Base-by-base conservation (phyloP, 495 filamentous ascomycete species). In the Neurospora tetraspora region DNA sequence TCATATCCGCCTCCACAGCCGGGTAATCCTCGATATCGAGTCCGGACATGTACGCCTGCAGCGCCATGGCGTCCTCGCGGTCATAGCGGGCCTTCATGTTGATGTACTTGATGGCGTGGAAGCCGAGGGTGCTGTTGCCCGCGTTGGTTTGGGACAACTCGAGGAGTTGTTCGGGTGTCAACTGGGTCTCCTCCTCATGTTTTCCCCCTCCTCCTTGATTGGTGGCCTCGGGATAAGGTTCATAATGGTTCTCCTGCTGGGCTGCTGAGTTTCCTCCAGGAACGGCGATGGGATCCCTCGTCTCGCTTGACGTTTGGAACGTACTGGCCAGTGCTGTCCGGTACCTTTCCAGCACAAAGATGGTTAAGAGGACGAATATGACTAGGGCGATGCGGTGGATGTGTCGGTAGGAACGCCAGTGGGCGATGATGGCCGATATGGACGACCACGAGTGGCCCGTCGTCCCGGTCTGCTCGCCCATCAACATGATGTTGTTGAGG, bases 11-110 rank as follows among this genome's bases (percentile, higher is more conserved):
- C 43, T 76, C 72, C 37, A 77, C 76, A 16, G 68, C 76, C 11
- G 76, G 74, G 23, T 20, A 76, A 68, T 77, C 74, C 20, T 72
- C 39, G 31, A 74, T 38, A 1, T 77, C 71, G 4, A 77, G 23
- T 0, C 76, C 76, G n/a, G 72, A 72, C 14, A 77, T 68, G 72
- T 74, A 77, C 23, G 72, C 69, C 69, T 77, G 76, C 70, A 77
- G 72, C 7, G 70, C 72, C 69, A 72, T 73, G 47, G 76, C 76
- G 59, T 77, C 76, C 69, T 71, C 70, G 72, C 76, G 76, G 36
- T 77, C 76, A 69, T 70, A 76, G n/a, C 76, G 76, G 11, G 68
- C 40, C 59, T 76, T 72, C 70, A 77, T 75, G 72, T 77, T 77
- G 68, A 77, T 37, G 69, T 76, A 77, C 20, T 71, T 70, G 37